phyloP scores from a whole-genome alignment of 129 eudicot species.

The Gnaphalium uliginosum region DNA sequence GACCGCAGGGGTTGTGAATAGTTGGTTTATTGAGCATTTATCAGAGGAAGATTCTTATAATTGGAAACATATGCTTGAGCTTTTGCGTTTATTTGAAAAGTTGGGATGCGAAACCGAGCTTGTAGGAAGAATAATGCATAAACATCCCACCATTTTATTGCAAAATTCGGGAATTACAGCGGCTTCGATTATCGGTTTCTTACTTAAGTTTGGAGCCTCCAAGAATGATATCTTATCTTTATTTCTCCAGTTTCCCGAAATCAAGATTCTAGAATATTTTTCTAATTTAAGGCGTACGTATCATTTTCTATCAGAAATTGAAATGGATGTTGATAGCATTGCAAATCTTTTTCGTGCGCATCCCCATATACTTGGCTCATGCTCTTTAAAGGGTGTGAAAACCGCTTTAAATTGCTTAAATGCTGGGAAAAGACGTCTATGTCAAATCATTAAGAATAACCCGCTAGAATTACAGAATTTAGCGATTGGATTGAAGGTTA shows the following conservation, averaged over 20 bases:
- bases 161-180: conserved; percentile 50
- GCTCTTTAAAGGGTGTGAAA: conserved; percentile 46
- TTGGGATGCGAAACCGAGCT: conserved; percentile 48
- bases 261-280: conserved; percentile 36
- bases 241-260: conserved; percentile 48
- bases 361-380: conserved; percentile 58
- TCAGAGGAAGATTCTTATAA: conserved; percentile 44
- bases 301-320: conserved; percentile 47
- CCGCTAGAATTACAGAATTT: conserved; percentile 57
- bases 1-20: conserved; percentile 37
- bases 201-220: conserved; percentile 64
- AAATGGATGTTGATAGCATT: conserved; percentile 56
- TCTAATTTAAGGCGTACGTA: conserved; percentile 51
- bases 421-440: conserved; percentile 51
- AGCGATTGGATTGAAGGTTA: conserved; percentile 47
- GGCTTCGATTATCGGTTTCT: conserved; percentile 41
- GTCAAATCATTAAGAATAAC: conserved; percentile 54
- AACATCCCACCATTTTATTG: conserved; percentile 55
- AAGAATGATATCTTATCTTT: conserved; percentile 40
- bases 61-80: conserved; percentile 58
- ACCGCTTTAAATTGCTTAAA: conserved; percentile 44
- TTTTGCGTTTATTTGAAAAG: conserved; percentile 42
- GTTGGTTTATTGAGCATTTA: conserved; percentile 60
- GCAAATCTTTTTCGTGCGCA: conserved; percentile 48
- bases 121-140: conserved; percentile 36